A percentile compares a stretch with the other conserved stretches of the same genome.
Conservation (phyloP, 345 rosid genomes). For the Laguncularia racemosa region DNA sequence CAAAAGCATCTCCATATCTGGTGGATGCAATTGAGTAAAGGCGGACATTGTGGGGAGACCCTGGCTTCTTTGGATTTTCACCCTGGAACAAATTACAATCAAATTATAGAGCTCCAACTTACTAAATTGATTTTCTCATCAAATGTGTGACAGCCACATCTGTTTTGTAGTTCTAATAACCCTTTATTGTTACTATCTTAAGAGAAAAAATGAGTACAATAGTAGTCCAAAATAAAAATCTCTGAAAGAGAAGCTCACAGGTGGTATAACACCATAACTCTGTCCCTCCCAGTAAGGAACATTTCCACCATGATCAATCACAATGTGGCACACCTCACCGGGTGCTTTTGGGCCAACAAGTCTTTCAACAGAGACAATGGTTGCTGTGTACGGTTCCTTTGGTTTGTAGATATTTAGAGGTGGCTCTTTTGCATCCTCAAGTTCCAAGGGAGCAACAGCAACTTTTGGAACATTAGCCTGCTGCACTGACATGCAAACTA, state of each 20-base stretch:
- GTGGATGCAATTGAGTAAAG: constrained; percentile 95
- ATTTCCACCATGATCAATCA: constrained; percentile 86
- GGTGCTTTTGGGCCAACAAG: constrained; percentile 88
- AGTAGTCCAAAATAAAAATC: background rate
- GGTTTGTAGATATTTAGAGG: constrained; percentile 73
- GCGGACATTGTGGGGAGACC: constrained; percentile 79
- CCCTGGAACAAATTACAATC: constrained; percentile 42
- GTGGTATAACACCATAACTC: constrained; percentile 97
- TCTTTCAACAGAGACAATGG: constrained; percentile 89
- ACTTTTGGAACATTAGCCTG: constrained; percentile 70
- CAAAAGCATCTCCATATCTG: constrained; percentile 85
- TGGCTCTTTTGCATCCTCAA: constrained; percentile 70
- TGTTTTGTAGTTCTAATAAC: no score
- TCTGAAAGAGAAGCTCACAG: constrained; percentile 49
- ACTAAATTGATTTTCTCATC: no score
- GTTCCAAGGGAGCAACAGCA: constrained; percentile 62
- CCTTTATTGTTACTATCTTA: no score
- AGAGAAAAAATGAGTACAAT: no score
- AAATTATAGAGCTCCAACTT: no score
- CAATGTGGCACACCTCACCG: constrained; percentile 97
- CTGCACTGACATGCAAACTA: constrained; percentile 81
- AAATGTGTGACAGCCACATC: no score
- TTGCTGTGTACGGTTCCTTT: constrained; percentile 89
- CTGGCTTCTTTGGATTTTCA: constrained; percentile 95
- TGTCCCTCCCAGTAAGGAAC: constrained; percentile 99